Conservation (phyloP, 371 early-diverging fungal genomes). For the Mucor mucedo region DNA sequence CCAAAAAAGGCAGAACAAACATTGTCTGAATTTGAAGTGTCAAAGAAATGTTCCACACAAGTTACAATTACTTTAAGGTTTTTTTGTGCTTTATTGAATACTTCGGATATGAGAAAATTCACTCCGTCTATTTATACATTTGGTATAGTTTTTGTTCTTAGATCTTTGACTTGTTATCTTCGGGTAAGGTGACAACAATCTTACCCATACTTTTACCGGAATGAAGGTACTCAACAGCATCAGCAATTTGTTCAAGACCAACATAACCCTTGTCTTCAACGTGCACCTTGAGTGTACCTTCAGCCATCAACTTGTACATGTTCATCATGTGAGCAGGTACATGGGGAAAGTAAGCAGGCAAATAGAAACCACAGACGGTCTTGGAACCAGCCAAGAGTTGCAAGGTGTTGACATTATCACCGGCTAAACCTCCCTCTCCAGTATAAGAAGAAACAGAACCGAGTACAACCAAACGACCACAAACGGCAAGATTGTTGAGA, state of each 20-base stretch:
- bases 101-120: no score
- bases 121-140: not conserved
- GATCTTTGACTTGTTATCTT: slow-evolving; percentile 26
- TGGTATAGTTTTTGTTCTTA: slow-evolving; percentile 7
- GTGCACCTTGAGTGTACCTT: slow-evolving; percentile 47
- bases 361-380: slow-evolving; percentile 65
- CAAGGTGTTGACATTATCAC: slow-evolving; percentile 53
- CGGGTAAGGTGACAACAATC: slow-evolving; percentile 46
- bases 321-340: slow-evolving; percentile 41
- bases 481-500: slow-evolving; percentile 50
- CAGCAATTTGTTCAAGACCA: slow-evolving; percentile 47
- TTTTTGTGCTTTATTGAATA: no score
- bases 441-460: slow-evolving; percentile 59
- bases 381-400: slow-evolving; percentile 57
- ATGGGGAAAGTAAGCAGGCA: slow-evolving; percentile 38
- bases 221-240: slow-evolving; percentile 53
- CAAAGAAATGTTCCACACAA: no score
- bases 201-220: slow-evolving; percentile 63
- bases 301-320: slow-evolving; percentile 33
- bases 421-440: slow-evolving; percentile 37
- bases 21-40: no score
- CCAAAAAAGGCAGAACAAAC: no score
- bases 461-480: slow-evolving; percentile 66
- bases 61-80: no score
- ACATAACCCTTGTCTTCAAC: slow-evolving; percentile 45